Evolutionary conservation across 2,329 filamentous ascomycete species (phyloP).

Genomic region (Pseudocercospora ulei): DNA sequence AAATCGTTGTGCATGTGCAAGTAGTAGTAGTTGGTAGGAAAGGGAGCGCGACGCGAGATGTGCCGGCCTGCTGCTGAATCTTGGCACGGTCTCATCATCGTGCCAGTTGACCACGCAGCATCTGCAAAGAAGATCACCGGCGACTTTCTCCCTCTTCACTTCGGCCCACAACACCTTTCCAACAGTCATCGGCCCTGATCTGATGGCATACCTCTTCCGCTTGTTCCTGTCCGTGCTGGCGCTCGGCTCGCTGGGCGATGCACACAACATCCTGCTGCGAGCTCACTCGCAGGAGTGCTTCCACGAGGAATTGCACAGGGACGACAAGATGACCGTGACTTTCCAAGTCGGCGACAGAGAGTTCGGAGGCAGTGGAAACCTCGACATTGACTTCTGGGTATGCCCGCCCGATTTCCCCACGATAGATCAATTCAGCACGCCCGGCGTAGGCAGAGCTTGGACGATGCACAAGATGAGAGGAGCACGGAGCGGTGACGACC

Average conservation of each 20-base stretch:
- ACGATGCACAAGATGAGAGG: background rate
- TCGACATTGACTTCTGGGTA: slow-evolving; percentile 98
- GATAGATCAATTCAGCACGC: background rate
- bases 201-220: slow-evolving; percentile 33
- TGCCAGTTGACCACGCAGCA: too few relatives aligned
- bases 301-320: slow-evolving; percentile 81
- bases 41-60: too few relatives aligned
- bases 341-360: slow-evolving; percentile 97
- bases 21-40: too few relatives aligned
- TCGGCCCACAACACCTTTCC: slow-evolving; percentile 5
- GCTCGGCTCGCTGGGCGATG: slow-evolving; percentile 55
- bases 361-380: slow-evolving; percentile 84
- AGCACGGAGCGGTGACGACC: background rate
- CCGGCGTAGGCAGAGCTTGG: background rate
- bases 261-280: slow-evolving; percentile 92
- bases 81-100: too few relatives aligned
- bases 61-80: too few relatives aligned
- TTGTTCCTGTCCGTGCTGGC: slow-evolving; percentile 43
- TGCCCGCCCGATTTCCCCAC: slow-evolving; percentile 33
- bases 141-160: slow-evolving; percentile 11
- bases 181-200: slow-evolving; percentile 10
- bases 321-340: slow-evolving; percentile 96
- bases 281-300: slow-evolving; percentile 96
- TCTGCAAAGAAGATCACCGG: too few relatives aligned
- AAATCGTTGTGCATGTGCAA: too few relatives aligned